Evolutionary conservation across 2,329 filamentous ascomycete genomes (phyloP), one percentile per base, ranked within the genome.

Genomic region (Coleophoma cylindrospora): DNA sequence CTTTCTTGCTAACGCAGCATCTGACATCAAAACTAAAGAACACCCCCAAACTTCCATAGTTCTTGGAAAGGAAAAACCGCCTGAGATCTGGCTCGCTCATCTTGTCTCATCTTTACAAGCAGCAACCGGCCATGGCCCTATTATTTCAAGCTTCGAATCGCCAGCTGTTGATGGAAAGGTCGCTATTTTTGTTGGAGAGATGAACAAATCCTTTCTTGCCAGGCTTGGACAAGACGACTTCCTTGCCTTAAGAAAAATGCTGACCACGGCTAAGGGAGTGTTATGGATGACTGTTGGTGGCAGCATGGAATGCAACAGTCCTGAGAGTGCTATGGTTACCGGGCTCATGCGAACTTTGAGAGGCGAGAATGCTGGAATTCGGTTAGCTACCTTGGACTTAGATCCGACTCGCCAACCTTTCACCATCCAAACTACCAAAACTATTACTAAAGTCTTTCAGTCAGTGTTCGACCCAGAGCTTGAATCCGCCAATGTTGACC

Each of bases 221-320:
- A 10, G 12, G n/a, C 40, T 22, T 14, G n/a, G 11, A 13, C 40
- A 11, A 43, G 7, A n/a, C n/a, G 14, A 43, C 21, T 43, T 43
- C 40, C 3, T 12, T 10, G 40, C 19, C 7, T 5, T 43, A 10
- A 43, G 22, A 27, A 12, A 5, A 21, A 14, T 43, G 17, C 8
- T 22, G 10, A 43, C 40, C 17, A 8, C 14, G 3, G 9, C 40
- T 6, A 50, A 40, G 14, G 48, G 48, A 14, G 9, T 50, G 12
- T 34, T 50, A 10, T 50, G 48, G 48, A 34, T 50, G 3, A 45
- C 48, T 15, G 15, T 15, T n/a, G 43, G 43, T 14, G 3, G 50
- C 50, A 3, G 52, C 48, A 9, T 56, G 61, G 48, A 33, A 33
- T 3, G 64, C 57, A 53, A 57, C 58, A 45, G 54, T 50, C 3